Base-by-base conservation (phyloP, 768 basidiomycete species). In the Termitomyces sp. region DNA sequence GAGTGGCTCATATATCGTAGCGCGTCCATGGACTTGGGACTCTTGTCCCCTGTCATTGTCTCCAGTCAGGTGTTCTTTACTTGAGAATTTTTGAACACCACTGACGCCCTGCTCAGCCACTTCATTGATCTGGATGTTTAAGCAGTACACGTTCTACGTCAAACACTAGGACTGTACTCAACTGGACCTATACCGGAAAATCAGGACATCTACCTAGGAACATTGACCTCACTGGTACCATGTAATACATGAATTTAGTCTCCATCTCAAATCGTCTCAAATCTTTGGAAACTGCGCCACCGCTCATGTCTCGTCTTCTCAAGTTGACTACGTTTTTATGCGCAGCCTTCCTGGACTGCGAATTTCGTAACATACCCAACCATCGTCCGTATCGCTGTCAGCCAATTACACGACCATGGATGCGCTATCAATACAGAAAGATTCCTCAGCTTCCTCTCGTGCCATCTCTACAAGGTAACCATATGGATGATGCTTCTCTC, bases 1-100 rank as follows among this genome's bases (percentile, higher is more conserved):
- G 96, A 99, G 73, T 66, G 90, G 40, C 70, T 94, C 65, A 81
- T 97, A 59, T 99, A 86, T 74, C 79, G 84, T 50, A 87, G 91
- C 2, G 83, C 88, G 37, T 85, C 78, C 47, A 59, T 90, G 47
- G 79, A 78, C 44, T 64, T 73, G 0, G 85, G 85, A 0, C 79
- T 85, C 17, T 61, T 92, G 39, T 83, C 84, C 57, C 91, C 95
- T 0, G 75, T 94, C 45, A 76, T 97, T 59, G 91, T 98, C 23
- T 87, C 93, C 9, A 84, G 96, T 98, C 66, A 75, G 87, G 79
- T 30, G 40, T 37, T 25, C 28, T 57, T 40, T 37, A 28, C 37
- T 48, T 7, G 43, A 19, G 35, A 37, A 21, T 37, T 28, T 27
- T 30, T 25, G 58, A 50, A 34, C 56, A 54, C 52, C 1, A 55